phyloP scores from a whole-genome alignment of 306 rosid genomes.

The Sindora glabra region DNA sequence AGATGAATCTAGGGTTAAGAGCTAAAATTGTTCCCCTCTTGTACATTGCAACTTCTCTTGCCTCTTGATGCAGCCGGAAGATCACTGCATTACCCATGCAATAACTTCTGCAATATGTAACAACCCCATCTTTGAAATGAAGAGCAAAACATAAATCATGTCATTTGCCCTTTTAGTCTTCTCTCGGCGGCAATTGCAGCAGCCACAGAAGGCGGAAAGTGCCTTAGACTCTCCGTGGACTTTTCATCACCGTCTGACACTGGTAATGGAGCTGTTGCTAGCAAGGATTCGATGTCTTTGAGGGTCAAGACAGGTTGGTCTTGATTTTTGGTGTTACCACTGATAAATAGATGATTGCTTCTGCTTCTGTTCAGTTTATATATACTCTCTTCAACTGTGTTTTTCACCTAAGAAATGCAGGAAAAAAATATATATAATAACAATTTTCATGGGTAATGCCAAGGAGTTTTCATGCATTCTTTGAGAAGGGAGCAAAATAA shows the following conservation, averaged over 20 bases:
- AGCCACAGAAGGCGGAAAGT: constrained; percentile 77
- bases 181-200: constrained; percentile 88
- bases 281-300: constrained; percentile 68
- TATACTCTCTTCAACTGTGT: constrained; percentile 85
- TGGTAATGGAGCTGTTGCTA: constrained; percentile 41
- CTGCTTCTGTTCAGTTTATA: constrained; percentile 73
- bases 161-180: constrained; percentile 47
- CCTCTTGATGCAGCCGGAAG: constrained; percentile 1
- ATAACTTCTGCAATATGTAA: constrained; percentile 1
- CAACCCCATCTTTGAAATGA: background rate
- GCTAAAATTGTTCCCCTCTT: background rate
- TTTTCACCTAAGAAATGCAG: constrained; percentile 56
- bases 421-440: no score
- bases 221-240: constrained; percentile 36
- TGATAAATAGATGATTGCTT: constrained; percentile 49
- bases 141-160: constrained; percentile 24
- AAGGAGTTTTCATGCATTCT: background rate
- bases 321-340: constrained; percentile 78
- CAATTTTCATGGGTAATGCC: background rate
- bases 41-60: constrained; percentile 10
- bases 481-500: background rate
- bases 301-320: constrained; percentile 74
- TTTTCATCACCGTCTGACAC: constrained; percentile 39
- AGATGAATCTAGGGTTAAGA: constrained; percentile 12
- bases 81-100: background rate